These are phyloP conservation scores for Cryptococcus sp. DNA, from an alignment of 1,284 basidiomycete genomes.

Conservation along the genomic window DNA sequence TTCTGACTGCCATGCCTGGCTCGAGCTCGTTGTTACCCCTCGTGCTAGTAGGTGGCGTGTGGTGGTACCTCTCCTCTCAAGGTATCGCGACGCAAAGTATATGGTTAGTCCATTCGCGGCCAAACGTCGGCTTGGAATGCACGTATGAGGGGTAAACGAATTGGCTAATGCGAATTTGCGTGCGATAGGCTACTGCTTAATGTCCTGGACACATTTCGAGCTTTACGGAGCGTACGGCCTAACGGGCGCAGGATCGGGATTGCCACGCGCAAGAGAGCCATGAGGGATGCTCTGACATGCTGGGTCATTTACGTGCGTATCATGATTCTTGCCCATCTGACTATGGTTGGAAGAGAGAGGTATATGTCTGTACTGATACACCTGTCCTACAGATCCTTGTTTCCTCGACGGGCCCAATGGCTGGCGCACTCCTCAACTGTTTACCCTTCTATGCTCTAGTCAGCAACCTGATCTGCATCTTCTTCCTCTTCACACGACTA, in stretches of 20 bases:
- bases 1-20: background rate
- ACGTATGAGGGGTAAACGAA: too few relatives aligned
- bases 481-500: conserved; percentile 25
- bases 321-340: background rate
- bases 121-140: too few relatives aligned
- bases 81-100: conserved; percentile 13
- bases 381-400: too few relatives aligned
- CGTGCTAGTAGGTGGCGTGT: conserved; percentile 8
- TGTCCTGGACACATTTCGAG: conserved; percentile 38
- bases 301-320: conserved; percentile 39
- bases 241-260: conserved; percentile 39
- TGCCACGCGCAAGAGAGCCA: conserved; percentile 28
- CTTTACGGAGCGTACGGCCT: conserved; percentile 24
- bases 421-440: conserved; percentile 3
- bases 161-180: conserved; percentile 3
- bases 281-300: conserved; percentile 31
- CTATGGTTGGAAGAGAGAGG: too few relatives aligned
- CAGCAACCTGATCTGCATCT: conserved; percentile 20
- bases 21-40: conserved; percentile 8
- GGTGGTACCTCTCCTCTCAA: conserved; percentile 17
- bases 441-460: conserved; percentile 36
- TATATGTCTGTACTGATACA: too few relatives aligned
- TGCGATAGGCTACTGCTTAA: conserved; percentile 30
- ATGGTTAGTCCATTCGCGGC: conserved; percentile 13
- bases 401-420: background rate